Evolutionary conservation across 1,139 yeast species (phyloP).

Genomic region (Yarrowia galli): DNA sequence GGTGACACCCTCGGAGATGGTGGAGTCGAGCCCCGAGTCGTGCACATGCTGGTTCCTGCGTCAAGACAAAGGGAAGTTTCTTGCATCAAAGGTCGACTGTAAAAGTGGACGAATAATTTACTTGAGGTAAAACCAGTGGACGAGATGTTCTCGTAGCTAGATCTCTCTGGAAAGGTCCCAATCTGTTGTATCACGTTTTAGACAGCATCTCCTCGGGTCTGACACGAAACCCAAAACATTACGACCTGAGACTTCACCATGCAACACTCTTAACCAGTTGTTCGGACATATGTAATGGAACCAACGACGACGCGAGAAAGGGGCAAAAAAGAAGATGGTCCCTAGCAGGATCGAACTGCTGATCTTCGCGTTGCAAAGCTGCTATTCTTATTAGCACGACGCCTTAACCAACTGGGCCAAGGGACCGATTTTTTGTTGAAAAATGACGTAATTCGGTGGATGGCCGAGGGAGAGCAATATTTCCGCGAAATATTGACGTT

Average conservation of each 20-base stretch:
- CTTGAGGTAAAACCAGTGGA: no score
- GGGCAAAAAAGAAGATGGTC: slow-evolving; percentile 57
- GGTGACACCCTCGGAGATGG: no score
- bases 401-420: slow-evolving; percentile 93
- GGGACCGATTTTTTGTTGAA: slow-evolving; percentile 61
- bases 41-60: no score
- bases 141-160: no score
- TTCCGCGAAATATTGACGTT: neutral
- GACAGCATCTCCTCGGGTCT: no score
- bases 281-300: no score
- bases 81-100: no score
- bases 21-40: no score
- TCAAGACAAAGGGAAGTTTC: no score
- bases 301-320: neutral
- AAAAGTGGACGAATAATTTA: no score
- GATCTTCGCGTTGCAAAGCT: slow-evolving; percentile 54
- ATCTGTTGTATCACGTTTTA: no score
- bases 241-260: neutral
- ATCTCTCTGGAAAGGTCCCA: no score
- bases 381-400: slow-evolving; percentile 70
- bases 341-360: slow-evolving; percentile 89
- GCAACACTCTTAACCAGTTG: neutral
- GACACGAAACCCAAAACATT: neutral
- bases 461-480: neutral
- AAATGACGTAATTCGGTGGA: neutral